These are phyloP conservation scores for Luvunga scandens DNA, from an alignment of 345 rosid species.

Conservation along the genomic window DNA sequence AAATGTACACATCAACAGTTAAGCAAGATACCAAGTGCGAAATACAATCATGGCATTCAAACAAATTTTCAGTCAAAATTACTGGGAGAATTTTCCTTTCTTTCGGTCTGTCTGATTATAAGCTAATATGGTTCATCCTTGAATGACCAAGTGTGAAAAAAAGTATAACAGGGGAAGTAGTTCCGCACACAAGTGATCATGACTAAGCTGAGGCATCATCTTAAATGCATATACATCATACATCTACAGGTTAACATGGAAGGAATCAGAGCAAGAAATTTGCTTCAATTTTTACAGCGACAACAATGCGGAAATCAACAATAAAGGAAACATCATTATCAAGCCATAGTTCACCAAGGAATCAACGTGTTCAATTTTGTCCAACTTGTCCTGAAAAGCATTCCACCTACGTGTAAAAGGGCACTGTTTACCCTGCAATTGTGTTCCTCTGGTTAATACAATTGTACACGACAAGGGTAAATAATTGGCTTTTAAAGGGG, in stretches of 20 bases:
- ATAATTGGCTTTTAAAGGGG: neutral
- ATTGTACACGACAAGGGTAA: neutral
- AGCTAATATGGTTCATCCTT: neutral
- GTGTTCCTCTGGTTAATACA: neutral
- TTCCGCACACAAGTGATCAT: neutral
- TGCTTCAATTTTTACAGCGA: slow-evolving; percentile 21
- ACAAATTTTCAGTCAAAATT: neutral
- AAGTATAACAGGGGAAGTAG: neutral
- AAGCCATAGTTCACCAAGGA: slow-evolving; percentile 60
- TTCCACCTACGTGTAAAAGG: slow-evolving; percentile 36
- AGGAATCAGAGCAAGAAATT: neutral
- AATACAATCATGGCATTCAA: neutral
- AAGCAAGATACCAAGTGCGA: neutral
- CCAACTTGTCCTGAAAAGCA: slow-evolving; percentile 33
- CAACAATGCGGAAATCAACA: slow-evolving; percentile 43
- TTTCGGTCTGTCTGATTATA: neutral
- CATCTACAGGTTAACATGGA: neutral
- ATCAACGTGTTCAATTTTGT: slow-evolving; percentile 47
- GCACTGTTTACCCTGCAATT: slow-evolving; percentile 46
- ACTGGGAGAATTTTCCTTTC: neutral
- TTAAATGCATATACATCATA: neutral
- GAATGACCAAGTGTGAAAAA: neutral
- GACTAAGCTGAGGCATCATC: neutral
- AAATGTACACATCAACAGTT: neutral
- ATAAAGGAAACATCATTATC: slow-evolving; percentile 46